Evolutionary conservation across 1,284 basidiomycete species (phyloP), one percentile per base, ranked within the genome.

Genomic region (Puccinia coronata): DNA sequence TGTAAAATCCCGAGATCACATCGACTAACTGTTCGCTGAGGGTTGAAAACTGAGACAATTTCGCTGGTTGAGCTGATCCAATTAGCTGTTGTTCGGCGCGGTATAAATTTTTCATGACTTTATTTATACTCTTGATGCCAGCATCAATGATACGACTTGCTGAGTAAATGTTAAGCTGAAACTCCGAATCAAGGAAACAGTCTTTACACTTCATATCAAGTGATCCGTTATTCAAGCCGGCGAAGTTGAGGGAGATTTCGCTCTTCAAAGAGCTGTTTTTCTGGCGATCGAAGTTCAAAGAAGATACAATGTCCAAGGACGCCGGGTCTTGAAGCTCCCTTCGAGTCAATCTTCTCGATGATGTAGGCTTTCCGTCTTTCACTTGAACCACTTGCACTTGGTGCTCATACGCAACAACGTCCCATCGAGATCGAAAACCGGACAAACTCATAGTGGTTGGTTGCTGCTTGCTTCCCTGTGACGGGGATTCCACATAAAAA

Each of bases 351-450:
- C n/a, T 77, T 36, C 47, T 36, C 2, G 59, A 23, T 11, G 47
- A 2, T 23, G 51, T 36, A 39, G 47, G 34, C 11, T 39, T 5
- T 20, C 36, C 34, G 16, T 23, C 47, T 36, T 41, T 20, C 36
- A 57, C 36, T 72, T 74, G 25, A 43, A 59, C 41, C 23, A 81
- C 36, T 73, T 67, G 31, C 1, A 81, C 71, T 34, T 81, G 28
- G 36, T 74, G 70, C 23, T 73, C 55, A 53, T 63, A 55, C 18
- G 69, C 79, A 31, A 65, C 79, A 18, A 81, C 34, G 34, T 81
- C 71, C 79, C 79, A 81, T 53, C 79, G 79, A 28, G 79, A 81
- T n/a, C 70, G 70, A 65, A 63, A 81, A 14, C 79, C 79, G 20
- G 70, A 61, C 16, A 81, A 41, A 65, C n/a, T 74, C 8, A 63